These are phyloP conservation scores for Aspergillus novofumigatus DNA, from an alignment of 2,329 filamentous ascomycete genomes.

Conservation along the genomic window DNA sequence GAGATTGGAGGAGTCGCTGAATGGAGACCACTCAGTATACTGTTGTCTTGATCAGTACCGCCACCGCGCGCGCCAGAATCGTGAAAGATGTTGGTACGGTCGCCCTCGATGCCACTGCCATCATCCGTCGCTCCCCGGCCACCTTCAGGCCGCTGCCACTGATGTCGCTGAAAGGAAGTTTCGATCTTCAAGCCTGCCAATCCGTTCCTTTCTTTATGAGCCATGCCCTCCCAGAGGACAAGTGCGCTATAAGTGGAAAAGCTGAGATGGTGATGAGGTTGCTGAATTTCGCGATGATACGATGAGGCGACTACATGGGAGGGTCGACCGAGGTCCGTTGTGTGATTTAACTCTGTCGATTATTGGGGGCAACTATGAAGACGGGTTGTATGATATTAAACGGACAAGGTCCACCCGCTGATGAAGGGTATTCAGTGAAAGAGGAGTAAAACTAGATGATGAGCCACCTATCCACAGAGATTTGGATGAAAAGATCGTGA, in stretches of 20 bases:
- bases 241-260: slow-evolving; percentile 10
- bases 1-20: slow-evolving; percentile 43
- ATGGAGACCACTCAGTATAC: slow-evolving; percentile 37
- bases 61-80: slow-evolving; percentile 29
- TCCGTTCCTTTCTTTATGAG: slow-evolving; percentile 31
- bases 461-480: background rate
- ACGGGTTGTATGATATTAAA: background rate
- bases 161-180: slow-evolving; percentile 31
- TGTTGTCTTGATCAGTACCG: slow-evolving; percentile 38
- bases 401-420: background rate
- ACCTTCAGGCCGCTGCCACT: slow-evolving; percentile 24
- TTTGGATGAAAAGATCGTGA: background rate
- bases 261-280: background rate
- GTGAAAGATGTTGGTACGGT: slow-evolving; percentile 32
- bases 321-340: background rate
- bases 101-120: slow-evolving; percentile 36
- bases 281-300: background rate
- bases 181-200: slow-evolving; percentile 37
- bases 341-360: background rate
- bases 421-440: background rate
- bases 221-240: slow-evolving; percentile 33
- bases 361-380: background rate
- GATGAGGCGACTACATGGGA: background rate
- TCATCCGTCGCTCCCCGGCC: slow-evolving; percentile 21
- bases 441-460: background rate